Evolutionary conservation across 2,329 filamentous ascomycete species (phyloP).

Genomic region (Aspergillus pseudonomiae): DNA sequence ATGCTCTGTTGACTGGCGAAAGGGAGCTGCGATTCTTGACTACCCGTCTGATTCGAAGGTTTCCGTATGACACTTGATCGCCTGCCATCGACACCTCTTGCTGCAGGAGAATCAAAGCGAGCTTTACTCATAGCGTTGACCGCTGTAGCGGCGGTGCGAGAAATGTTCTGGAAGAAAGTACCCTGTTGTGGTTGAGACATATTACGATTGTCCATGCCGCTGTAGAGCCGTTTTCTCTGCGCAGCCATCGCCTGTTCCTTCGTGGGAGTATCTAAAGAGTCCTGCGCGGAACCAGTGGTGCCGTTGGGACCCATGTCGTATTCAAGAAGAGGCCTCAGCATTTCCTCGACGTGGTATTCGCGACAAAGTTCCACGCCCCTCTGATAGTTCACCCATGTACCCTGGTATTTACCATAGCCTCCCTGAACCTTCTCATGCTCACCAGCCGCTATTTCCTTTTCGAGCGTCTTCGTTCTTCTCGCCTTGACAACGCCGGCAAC

Average conservation of each 20-base stretch:
- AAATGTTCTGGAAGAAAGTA: conserved; percentile 97
- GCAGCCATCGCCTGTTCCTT: conserved; percentile 99
- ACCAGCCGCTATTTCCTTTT: conserved; percentile 95
- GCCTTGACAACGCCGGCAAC: conserved; percentile 97
- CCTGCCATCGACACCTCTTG: conserved; percentile 65
- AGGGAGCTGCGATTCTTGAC: conserved; percentile 67
- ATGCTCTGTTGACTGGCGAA: conserved; percentile 80
- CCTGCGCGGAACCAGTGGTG: conserved; percentile 70
- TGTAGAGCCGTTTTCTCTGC: conserved; percentile 89
- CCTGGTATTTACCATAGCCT: conserved; percentile 98
- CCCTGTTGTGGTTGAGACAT: conserved; percentile 68
- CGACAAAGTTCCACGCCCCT: conserved; percentile 90
- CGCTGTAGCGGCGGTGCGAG: conserved; percentile 85
- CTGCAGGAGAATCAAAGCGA: conserved; percentile 83
- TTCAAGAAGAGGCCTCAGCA: conserved; percentile 52
- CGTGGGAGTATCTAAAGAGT: conserved; percentile 87
- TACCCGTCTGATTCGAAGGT: conserved; percentile 64
- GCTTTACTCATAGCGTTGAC: conserved; percentile 97
- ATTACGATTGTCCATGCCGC: conserved; percentile 68
- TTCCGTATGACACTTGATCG: conserved; percentile 71
- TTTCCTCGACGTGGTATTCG: conserved; percentile 61
- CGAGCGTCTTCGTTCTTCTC: conserved; percentile 94
- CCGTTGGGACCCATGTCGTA: conserved; percentile 54
- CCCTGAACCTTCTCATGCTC: conserved; percentile 99
- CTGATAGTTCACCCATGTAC: conserved; percentile 96